Evolutionary conservation across 2,329 filamentous ascomycete species (phyloP).

Genomic region (Monilinia aucupariae): DNA sequence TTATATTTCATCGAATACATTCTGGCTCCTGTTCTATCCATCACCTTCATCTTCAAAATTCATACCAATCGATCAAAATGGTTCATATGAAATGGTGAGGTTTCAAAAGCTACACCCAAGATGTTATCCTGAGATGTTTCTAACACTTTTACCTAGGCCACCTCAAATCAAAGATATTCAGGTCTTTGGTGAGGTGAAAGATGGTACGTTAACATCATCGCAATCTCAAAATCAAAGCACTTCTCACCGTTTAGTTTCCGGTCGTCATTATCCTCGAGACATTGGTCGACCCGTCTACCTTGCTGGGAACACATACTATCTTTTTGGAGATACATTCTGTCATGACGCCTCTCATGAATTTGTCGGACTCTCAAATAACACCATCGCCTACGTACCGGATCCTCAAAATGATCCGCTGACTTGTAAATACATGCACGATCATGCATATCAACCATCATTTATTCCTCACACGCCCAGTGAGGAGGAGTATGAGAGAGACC

Average conservation of each 20-base stretch:
- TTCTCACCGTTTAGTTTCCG: neutral
- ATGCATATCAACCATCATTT: constrained; percentile 3
- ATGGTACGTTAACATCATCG: neutral
- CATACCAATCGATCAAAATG: neutral
- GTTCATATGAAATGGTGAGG: constrained; percentile 9
- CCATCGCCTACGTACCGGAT: constrained; percentile 7
- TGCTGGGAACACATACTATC: constrained; percentile 10
- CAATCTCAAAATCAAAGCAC: neutral
- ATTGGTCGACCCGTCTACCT: constrained; percentile 10
- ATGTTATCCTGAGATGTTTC: neutral
- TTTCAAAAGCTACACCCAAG: neutral
- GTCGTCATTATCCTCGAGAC: constrained; percentile 4
- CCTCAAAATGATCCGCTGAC: neutral
- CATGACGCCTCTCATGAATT: constrained; percentile 5
- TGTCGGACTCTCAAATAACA: constrained; percentile 7
- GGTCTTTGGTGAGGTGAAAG: neutral
- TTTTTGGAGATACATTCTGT: constrained; percentile 13
- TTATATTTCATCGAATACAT: too few relatives aligned
- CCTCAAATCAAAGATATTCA: neutral
- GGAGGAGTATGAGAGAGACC: constrained; percentile 2
- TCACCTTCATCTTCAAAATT: neutral
- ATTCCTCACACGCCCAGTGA: constrained; percentile 5
- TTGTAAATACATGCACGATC: neutral
- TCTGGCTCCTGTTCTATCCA: too few relatives aligned
- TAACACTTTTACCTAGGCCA: neutral